Evolutionary conservation across 2,329 filamentous ascomycete species (phyloP), one percentile per base, ranked within the genome.

Genomic region (Rasamsonia emersonii): DNA sequence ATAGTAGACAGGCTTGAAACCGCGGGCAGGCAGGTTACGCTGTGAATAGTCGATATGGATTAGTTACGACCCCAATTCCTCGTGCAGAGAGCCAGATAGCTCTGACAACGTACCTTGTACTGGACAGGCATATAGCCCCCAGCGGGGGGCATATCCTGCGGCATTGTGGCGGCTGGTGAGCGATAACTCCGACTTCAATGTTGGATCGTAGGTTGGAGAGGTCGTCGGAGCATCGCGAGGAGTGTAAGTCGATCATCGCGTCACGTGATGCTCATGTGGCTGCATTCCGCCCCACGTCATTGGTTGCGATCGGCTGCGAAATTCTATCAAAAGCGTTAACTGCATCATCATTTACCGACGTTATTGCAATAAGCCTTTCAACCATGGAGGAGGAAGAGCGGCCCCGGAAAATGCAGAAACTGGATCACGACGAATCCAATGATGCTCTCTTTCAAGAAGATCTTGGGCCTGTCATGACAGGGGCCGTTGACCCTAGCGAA

Each of bases 61-160:
- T 36, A 36, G 24, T 36, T 9, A 24, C 20, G 9, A 11, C 24
- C 19, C 13, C n/a, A n/a, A n/a, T n/a, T n/a, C n/a, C n/a, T n/a
- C n/a, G n/a, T n/a, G n/a, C n/a, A n/a, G n/a, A n/a, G n/a, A n/a
- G n/a, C n/a, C n/a, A n/a, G n/a, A n/a, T n/a, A n/a, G n/a, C n/a
- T n/a, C n/a, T n/a, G 23, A 36, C 32, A 26, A 66, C 71, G 54
- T 62, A 88, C 83, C 78, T 93, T 93, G 73, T 95, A 98, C 68
- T 98, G 91, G 46, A 98, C 82, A 63, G 89, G 81, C 62, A 79
- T 82, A 66, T 98, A 98, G 73, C 91, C 91, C 70, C 89, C 91
- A 56, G 67, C 62, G 51, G 91, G 91, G 70, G 91, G 91, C 77
- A 98, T 85, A 73, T 98, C 91, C 75, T 96, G 88, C 70, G 83